Base-by-base conservation (phyloP, 495 filamentous ascomycete genomes). In the Saxophila tyrrhenica region DNA sequence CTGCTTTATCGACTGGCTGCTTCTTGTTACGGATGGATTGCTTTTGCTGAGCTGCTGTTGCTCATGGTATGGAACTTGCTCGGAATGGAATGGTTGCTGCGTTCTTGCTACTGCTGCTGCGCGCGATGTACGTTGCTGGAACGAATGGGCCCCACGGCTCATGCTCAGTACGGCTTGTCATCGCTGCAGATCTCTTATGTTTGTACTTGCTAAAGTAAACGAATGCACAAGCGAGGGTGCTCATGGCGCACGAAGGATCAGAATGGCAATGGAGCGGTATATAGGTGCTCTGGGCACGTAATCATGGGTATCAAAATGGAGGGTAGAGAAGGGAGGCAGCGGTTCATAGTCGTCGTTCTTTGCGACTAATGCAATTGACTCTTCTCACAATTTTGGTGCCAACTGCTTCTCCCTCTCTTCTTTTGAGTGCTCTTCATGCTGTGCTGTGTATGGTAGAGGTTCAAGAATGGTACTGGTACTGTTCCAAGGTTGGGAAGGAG, bases 241-340 rank as follows among this genome's bases (percentile, higher is more conserved):
- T n/a, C n/a, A n/a, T n/a, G n/a, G n/a, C n/a, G n/a, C n/a, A n/a
- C n/a, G n/a, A n/a, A n/a, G n/a, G n/a, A n/a, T n/a, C n/a, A n/a
- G n/a, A n/a, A n/a, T n/a, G n/a, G n/a, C n/a, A n/a, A n/a, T n/a
- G n/a, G n/a, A n/a, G n/a, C n/a, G n/a, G n/a, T n/a, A n/a, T n/a
- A n/a, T n/a, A n/a, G n/a, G n/a, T n/a, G n/a, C n/a, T n/a, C n/a
- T n/a, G 29, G 29, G 29, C 29, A 35, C 29, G 13, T 35, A 13
- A 35, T 35, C 5, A 35, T 35, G 29, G 29, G 29, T 35, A 35
- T 35, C 7, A 13, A 7, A 5, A 44, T 44, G 41, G 41, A 17
- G 24, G 1, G 7, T 8, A 35, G 25, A 49, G 32, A 49, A 49
- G 47, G 47, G 47, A 49, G 23, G 47, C 47, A 32, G 47, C 47